Percentiles rank a stretch among this genome's conserved stretches.
Conservation (phyloP, 208 protist genomes). For the Spironucleus salmonicida region DNA sequence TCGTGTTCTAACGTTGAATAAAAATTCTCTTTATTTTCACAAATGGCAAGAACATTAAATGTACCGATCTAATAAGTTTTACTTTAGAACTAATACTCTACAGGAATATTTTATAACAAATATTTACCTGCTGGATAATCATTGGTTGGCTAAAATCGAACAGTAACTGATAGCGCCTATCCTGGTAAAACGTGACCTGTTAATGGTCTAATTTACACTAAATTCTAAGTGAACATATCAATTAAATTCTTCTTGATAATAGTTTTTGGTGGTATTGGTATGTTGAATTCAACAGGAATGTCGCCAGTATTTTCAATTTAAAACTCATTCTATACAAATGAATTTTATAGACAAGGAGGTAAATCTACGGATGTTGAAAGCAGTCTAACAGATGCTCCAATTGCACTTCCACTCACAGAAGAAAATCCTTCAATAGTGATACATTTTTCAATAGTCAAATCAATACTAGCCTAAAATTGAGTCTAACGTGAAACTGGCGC, state of each 20-base stretch:
- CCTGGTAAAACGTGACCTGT: neutral
- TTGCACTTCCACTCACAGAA: neutral
- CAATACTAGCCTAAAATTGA: neutral
- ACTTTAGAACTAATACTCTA: neutral
- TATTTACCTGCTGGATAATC: neutral
- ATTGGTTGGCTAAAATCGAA: neutral
- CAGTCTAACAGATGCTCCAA: conserved; percentile 8
- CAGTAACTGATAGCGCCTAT: neutral
- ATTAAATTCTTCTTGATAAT: conserved; percentile 5
- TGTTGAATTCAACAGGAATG: neutral
- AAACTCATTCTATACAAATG: neutral
- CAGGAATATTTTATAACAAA: neutral
- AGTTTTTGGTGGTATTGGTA: neutral
- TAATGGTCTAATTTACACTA: neutral
- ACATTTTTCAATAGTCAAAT: neutral
- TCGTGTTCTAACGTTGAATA: neutral
- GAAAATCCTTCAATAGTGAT: neutral
- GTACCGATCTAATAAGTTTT: neutral
- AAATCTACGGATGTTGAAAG: neutral
- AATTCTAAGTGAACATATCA: neutral
- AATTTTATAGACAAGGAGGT: conserved; percentile 6
- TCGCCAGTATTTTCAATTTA: conserved; percentile 27
- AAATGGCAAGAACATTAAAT: neutral
- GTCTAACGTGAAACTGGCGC: neutral
- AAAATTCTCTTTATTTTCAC: neutral